A percentile compares a stretch with the other conserved stretches of the same genome.
Evolutionary conservation across 345 rosid species (phyloP).

Genomic region (Boechera divaricarpa): DNA sequence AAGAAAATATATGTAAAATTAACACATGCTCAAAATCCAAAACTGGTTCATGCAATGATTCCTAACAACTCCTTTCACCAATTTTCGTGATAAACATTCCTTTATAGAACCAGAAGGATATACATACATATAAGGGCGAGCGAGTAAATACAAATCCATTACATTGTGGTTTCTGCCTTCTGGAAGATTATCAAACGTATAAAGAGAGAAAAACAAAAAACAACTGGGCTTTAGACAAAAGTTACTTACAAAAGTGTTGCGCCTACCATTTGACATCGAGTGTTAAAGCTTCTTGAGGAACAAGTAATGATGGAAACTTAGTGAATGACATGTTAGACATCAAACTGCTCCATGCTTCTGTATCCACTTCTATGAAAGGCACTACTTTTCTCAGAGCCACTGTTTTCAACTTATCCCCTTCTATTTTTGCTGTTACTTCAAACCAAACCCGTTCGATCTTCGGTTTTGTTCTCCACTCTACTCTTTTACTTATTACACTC

Average conservation of each 20-base stretch:
- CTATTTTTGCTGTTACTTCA: conserved; percentile 61
- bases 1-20: neutral
- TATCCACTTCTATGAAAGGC: conserved; percentile 65
- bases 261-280: conserved; percentile 80
- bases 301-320: conserved; percentile 71
- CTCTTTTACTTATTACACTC: conserved; percentile 41
- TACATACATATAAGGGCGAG: conserved; percentile 24
- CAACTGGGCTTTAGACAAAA: conserved; percentile 14
- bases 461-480: conserved; percentile 75
- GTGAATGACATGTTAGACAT: conserved; percentile 78
- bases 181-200: conserved; percentile 5
- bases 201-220: neutral
- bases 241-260: conserved; percentile 39
- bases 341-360: conserved; percentile 71
- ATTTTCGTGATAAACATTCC: neutral
- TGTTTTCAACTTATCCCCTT: conserved; percentile 62
- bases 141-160: conserved; percentile 29
- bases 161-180: conserved; percentile 3
- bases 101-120: conserved; percentile 18
- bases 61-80: neutral
- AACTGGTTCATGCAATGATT: neutral
- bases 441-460: conserved; percentile 66
- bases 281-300: conserved; percentile 80
- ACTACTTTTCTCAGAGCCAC: conserved; percentile 55
- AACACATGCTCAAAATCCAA: neutral